Evolutionary conservation across 768 basidiomycete genomes (phyloP), one percentile per base, ranked within the genome.

Genomic region (Coprinellus micaceus): DNA sequence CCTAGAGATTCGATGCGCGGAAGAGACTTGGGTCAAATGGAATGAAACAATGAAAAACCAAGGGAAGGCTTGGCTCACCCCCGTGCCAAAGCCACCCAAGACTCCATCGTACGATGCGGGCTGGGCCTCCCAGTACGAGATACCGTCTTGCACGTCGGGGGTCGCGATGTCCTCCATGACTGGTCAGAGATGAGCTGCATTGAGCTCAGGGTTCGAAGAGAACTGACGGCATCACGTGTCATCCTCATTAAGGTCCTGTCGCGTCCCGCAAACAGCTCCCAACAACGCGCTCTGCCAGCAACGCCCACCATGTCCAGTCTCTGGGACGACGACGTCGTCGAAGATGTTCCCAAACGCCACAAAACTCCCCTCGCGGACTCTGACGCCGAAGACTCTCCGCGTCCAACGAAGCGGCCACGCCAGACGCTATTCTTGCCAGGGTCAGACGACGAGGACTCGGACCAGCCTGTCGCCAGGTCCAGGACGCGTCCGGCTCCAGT

Each of bases 1-100:
- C 91, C 89, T 15, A 97, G 81, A 4, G 94, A 82, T 69, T 99
- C 96, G 62, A 98, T 76, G 36, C 94, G 84, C 0, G 96, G 95
- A 21, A 98, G 82, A 41, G 94, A 83, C 89, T 94, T 60, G 54
- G 54, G 28, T 51, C 52, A 47, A 59, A 63, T 48, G 51, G 56
- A 30, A 60, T 55, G 55, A 52, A 52, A 40, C 40, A 19, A 43
- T 43, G 58, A 56, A 52, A 36, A 59, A 52, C 49, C 61, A 30
- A 60, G 65, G 33, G 63, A 36, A 67, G 67, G 63, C 80, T 77
- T 58, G 79, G 79, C 53, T 72, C 81, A 71, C 91, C 82, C 77
- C 78, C 39, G 73, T 68, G 36, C 77, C 80, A 63, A 68, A 77
- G 43, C 74, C 78, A 53, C 78, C 95, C 25, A 98, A 81, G 9